Evolutionary conservation across 2,329 filamentous ascomycete species (phyloP), one percentile per base, ranked within the genome.

Genomic region (Cladorrhinum sp.): DNA sequence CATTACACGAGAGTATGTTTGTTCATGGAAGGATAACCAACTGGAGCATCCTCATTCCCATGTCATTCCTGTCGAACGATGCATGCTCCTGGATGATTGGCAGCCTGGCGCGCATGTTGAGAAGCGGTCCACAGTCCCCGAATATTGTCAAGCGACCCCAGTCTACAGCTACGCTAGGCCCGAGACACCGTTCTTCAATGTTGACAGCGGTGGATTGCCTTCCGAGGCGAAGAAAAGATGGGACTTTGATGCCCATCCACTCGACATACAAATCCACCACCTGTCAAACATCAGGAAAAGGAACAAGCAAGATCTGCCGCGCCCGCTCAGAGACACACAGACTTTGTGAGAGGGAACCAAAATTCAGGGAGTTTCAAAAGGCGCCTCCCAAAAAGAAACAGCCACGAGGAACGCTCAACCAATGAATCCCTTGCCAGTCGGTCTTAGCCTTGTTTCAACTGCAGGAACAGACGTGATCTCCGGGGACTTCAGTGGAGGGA

Each of bases 391-490:
- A 57, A 57, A 65, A 58, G 59, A 51, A 54, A 52, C 20, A 29
- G 48, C 36, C 55, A 52, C 49, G 57, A 57, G 32, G 55, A 63
- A 61, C 38, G 45, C 25, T 23, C 32, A 20, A 8, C 66, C 67
- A 66, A 67, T 65, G 56, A 58, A 55, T n/a, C 10, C 54, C 51
- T 49, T 51, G 20, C 51, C 20, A 41, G 50, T 32, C 22, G 38
- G 3, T 36, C 18, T 61, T 68, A 64, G 67, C 62, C 27, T 59
- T 52, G 67, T 68, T 68, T 68, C 67, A 68, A 61, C 61, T 62
- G 64, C 67, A 66, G 63, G 62, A 66, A 65, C 67, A 45, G 38
- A 49, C 36, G 38, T 56, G 53, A 56, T 56, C 53, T 56, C 41
- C 53, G 49, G 38, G 38, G 53, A 18, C 24, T 56, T 18, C 22